These are phyloP conservation scores for Fusarium oxysporum DNA, from an alignment of 2,329 filamentous ascomycete genomes.

Conservation along the genomic window DNA sequence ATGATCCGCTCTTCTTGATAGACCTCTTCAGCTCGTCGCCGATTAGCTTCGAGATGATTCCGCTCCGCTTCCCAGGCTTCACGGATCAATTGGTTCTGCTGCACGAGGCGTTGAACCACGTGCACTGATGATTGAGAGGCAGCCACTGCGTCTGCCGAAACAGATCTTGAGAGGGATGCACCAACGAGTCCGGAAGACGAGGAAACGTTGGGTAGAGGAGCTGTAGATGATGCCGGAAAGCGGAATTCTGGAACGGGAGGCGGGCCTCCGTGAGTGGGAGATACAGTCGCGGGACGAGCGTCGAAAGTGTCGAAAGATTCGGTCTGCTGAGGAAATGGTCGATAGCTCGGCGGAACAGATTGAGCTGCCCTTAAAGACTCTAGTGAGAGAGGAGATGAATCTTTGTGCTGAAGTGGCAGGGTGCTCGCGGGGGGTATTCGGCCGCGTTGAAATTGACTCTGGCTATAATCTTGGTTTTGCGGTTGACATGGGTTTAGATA, in stretches of 20 bases:
- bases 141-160: conserved; percentile 48
- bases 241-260: conserved; percentile 23
- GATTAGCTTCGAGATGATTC: conserved; percentile 64
- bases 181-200: conserved; percentile 35
- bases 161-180: conserved; percentile 44
- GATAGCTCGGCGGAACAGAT: conserved; percentile 24
- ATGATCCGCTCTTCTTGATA: conserved; percentile 65
- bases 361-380: conserved; percentile 43
- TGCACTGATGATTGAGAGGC: conserved; percentile 50
- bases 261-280: conserved; percentile 33
- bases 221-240: conserved; percentile 37
- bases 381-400: conserved; percentile 40
- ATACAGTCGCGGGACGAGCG: conserved; percentile 26
- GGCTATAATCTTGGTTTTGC: conserved; percentile 32
- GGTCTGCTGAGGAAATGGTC: conserved; percentile 29
- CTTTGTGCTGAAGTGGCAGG: conserved; percentile 29
- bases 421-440: conserved; percentile 42
- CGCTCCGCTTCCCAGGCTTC: conserved; percentile 67
- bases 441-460: conserved; percentile 32
- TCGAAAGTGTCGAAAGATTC: conserved; percentile 28
- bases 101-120: conserved; percentile 55
- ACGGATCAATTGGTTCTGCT: conserved; percentile 57
- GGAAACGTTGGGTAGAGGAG: conserved; percentile 38
- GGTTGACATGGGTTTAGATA: conserved; percentile 34
- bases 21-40: conserved; percentile 65